Evolutionary conservation across 2,329 filamentous ascomycete genomes (phyloP).

Genomic region (Alternaria angustiovoidea): DNA sequence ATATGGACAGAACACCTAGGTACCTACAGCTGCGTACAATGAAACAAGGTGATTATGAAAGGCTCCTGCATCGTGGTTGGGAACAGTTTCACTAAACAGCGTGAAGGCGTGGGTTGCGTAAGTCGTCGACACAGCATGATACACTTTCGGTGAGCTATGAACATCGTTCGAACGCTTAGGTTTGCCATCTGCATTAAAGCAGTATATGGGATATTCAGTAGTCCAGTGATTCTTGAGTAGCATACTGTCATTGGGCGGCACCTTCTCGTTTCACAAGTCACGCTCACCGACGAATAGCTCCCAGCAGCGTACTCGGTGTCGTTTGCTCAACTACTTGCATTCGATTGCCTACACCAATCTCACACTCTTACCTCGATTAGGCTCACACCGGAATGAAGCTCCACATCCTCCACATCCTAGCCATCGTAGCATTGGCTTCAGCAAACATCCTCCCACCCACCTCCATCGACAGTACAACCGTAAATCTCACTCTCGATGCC

Average conservation of each 20-base stretch:
- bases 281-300: neutral
- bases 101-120: no score
- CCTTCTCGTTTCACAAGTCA: neutral
- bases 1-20: no score
- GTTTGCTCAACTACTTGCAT: no score
- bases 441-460: neutral
- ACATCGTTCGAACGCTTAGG: accelerated
- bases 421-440: neutral
- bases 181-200: neutral
- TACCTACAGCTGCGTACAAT: no score
- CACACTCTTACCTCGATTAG: neutral
- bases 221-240: neutral
- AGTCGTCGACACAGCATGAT: no score
- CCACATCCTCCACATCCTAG: neutral
- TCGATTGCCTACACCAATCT: no score
- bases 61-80: neutral
- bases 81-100: neutral
- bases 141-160: accelerated
- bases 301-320: neutral
- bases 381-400: constrained; percentile 2
- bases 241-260: neutral
- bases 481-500: neutral
- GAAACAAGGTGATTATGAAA: no score
- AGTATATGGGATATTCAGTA: accelerated
- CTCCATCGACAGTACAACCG: neutral